phyloP scores from a whole-genome alignment of 768 basidiomycete genomes.

The Austroboletus eburneus region DNA sequence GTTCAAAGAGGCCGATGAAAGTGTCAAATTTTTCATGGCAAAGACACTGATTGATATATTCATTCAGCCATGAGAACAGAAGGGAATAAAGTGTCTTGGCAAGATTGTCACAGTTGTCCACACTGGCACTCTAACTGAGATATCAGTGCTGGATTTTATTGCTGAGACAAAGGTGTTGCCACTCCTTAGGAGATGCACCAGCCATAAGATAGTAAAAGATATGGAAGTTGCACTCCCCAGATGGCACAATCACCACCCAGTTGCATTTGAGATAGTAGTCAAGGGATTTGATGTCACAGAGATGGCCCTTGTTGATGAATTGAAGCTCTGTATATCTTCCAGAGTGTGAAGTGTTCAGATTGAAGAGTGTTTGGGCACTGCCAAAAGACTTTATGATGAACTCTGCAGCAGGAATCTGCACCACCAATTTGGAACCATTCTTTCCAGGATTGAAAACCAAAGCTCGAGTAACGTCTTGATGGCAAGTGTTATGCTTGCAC shows the following conservation, averaged over 20 bases:
- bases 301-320: conserved; percentile 86
- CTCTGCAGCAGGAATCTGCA: conserved; percentile 84
- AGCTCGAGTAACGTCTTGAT: conserved; percentile 93
- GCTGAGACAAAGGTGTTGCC: too few species aligned
- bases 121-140: conserved; percentile 65
- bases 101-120: conserved; percentile 90
- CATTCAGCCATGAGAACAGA: conserved; percentile 94
- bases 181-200: too few species aligned
- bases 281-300: conserved; percentile 90
- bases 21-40: conserved; percentile 90
- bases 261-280: too few species aligned
- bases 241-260: too few species aligned
- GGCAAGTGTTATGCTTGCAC: too few species aligned
- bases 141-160: conserved; percentile 90
- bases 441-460: conserved; percentile 86
- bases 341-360: conserved; percentile 93
- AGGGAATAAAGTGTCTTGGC: conserved; percentile 92
- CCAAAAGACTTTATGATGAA: too few species aligned
- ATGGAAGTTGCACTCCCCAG: too few species aligned
- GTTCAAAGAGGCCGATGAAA: conserved; percentile 88
- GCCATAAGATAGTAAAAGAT: too few species aligned
- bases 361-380: conserved; percentile 86
- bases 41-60: conserved; percentile 91
- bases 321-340: conserved; percentile 98
- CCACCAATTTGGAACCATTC: conserved; percentile 86